These are phyloP conservation scores for Plantago elongata DNA, from an alignment of 257 asterid genomes.

Conservation along the genomic window DNA sequence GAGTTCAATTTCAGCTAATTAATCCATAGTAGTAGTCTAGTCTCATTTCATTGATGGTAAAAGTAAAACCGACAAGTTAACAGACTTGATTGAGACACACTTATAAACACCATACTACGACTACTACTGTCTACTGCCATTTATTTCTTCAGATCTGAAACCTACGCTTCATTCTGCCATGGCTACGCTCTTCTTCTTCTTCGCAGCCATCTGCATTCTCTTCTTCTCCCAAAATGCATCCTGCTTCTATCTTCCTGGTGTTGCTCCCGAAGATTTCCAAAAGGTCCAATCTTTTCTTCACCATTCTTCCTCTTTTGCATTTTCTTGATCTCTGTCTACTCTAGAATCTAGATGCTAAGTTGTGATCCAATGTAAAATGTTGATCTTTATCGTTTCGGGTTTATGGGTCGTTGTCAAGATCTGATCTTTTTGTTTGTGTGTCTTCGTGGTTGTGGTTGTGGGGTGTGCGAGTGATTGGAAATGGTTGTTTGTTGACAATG, in stretches of 20 bases:
- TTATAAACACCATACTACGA: no score
- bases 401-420: conserved; percentile 24
- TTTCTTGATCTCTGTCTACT: conserved; percentile 12
- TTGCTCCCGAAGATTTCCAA: conserved; percentile 76
- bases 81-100: background rate
- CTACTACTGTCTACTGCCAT: no score
- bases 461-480: background rate
- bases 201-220: conserved; percentile 25
- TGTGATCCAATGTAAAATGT: conserved; percentile 1
- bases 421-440: conserved; percentile 12
- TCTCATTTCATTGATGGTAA: no score
- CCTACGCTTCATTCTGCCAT: conserved; percentile 15
- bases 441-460: background rate
- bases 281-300: conserved; percentile 34
- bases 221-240: conserved; percentile 42
- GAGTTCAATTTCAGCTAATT: no score
- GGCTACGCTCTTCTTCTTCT: conserved; percentile 26
- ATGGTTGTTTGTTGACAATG: no score
- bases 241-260: conserved; percentile 81
- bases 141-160: conserved; percentile 32
- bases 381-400: conserved; percentile 18
- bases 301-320: background rate
- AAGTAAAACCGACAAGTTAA: no score
- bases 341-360: background rate
- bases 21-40: no score